These are phyloP conservation scores for Skeletonema marinoi DNA, from an alignment of 108 stramenopile genomes.

Conservation along the genomic window DNA sequence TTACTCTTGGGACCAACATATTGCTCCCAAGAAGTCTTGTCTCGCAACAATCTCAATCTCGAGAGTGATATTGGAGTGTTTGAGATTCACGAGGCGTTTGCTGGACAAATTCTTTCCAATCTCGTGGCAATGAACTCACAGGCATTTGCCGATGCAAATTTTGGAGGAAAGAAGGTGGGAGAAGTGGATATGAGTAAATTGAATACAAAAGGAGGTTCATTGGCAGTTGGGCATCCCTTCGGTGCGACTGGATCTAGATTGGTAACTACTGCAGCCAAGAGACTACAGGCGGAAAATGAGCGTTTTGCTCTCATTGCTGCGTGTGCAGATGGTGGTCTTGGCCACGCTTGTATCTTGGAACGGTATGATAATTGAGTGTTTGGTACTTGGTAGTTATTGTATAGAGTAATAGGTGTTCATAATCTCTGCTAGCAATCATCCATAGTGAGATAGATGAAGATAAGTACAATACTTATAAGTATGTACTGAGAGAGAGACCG, in stretches of 20 bases:
- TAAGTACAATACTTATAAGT: no score
- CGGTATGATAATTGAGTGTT: constrained; percentile 74
- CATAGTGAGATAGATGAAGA: no score
- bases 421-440: no score
- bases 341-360: constrained; percentile 91
- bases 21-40: constrained; percentile 82
- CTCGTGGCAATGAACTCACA: constrained; percentile 94
- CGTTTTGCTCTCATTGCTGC: constrained; percentile 96
- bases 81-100: constrained; percentile 99
- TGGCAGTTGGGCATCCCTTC: constrained; percentile 99
- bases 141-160: constrained; percentile 87
- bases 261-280: constrained; percentile 95
- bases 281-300: constrained; percentile 91
- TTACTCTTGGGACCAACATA: constrained; percentile 92
- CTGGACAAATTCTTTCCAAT: constrained; percentile 97
- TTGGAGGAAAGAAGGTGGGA: constrained; percentile 90
- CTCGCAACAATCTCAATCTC: constrained; percentile 77
- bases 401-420: background rate
- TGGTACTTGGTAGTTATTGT: background rate
- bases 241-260: constrained; percentile 95
- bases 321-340: constrained; percentile 98
- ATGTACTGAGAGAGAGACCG: no score
- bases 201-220: constrained; percentile 96
- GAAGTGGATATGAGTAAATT: constrained; percentile 90
- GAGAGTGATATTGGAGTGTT: constrained; percentile 91